Base-by-base conservation (phyloP, 306 rosid genomes). In the Senna siamea region DNA sequence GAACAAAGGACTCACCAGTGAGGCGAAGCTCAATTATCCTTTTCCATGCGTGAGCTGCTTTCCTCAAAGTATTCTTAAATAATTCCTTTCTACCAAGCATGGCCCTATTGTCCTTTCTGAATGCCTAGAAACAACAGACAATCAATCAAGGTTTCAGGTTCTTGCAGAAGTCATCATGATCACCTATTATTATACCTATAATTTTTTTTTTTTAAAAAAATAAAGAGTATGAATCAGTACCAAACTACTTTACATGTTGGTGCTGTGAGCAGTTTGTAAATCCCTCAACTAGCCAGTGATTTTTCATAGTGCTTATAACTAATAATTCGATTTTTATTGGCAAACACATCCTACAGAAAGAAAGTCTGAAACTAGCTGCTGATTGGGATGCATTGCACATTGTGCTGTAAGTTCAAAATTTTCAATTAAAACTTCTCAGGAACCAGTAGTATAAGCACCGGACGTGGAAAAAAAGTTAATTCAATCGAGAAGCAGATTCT, bases 31-130 rank as follows among this genome's bases (percentile, higher is more conserved):
- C 99, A 2, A 20, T 68, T 47, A 94, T 87, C 80, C 86, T 73
- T 78, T 92, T 94, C 97, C 97, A 94, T 1, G 91, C 99, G 80
- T 89, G 43, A 72, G 95, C 93, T 5, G 90, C 73, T 82, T 94
- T 94, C 64, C 88, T 88, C 84, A 94, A 82, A 3, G 97, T 92
- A 82, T 87, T 84, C 80, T 87, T 92, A 75, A 94, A 94, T 75
- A 94, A 78, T 64, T 85, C 97, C 85, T 91, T 94, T 77, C 99
- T 88, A 50, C 65, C 69, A 34, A 89, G 87, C 78, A 23, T 59
- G 28, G 83, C 46, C 75, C 96, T 88, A 61, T 81, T 55, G 52
- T 94, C 99, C 93, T 94, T 94, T 35, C 81, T 79, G 78, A 94
- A 94, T n/a, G 22, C 90, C 99, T 94, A 37, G 54, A 75, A 76